Percentiles rank a stretch among this genome's conserved stretches.
phyloP scores from a whole-genome alignment of 345 rosid genomes.

The Eucalyptus virginea region DNA sequence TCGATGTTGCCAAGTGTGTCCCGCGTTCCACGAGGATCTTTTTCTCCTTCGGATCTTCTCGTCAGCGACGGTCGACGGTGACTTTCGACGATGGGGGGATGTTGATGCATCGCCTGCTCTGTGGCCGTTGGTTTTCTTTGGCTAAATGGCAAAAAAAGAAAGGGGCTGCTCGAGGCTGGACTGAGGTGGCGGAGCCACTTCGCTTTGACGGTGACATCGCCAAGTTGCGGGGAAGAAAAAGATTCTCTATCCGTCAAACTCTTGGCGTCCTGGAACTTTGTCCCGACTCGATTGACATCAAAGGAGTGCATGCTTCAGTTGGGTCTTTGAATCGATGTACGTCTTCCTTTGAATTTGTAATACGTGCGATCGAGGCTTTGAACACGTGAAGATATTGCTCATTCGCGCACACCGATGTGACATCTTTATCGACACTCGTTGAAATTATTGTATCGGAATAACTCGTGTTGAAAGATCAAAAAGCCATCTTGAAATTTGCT shows the following conservation, averaged over 20 bases:
- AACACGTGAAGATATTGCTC: background rate
- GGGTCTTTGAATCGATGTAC: too few relatives aligned
- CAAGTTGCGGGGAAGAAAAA: background rate
- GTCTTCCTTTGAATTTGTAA: background rate
- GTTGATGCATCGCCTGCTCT: background rate
- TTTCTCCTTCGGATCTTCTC: background rate
- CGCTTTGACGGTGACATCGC: background rate
- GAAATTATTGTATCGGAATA: too few relatives aligned
- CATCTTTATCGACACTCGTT: background rate
- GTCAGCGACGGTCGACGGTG: background rate
- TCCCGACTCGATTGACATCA: background rate
- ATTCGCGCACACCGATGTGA: background rate
- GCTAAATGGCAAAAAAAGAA: background rate
- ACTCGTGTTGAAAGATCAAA: background rate
- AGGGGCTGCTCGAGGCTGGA: background rate
- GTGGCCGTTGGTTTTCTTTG: background rate
- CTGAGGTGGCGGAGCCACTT: background rate
- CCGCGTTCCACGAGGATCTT: background rate
- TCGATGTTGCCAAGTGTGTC: background rate
- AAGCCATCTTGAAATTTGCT: too few relatives aligned
- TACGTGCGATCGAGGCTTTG: background rate
- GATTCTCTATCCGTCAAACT: background rate
- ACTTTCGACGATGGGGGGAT: background rate
- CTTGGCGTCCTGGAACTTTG: background rate
- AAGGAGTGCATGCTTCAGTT: too few relatives aligned